Base-by-base conservation (phyloP, 257 asterid genomes). In the Thymus quinquecostatus region DNA sequence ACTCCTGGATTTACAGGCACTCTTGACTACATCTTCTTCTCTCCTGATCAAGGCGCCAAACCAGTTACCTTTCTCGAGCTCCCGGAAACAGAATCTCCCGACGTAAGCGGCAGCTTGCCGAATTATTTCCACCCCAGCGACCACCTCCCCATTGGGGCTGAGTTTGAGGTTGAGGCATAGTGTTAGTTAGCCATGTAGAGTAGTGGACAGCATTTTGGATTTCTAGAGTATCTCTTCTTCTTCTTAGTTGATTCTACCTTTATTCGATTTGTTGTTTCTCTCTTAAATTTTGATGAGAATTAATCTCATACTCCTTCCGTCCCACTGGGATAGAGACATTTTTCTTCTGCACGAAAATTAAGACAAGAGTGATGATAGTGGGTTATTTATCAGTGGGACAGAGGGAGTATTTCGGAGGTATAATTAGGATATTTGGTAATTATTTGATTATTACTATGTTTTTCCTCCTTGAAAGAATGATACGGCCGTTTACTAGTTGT, bases 81-180 rank as follows among this genome's bases (percentile, higher is more conserved):
- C 61, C 97, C 99, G 0, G 83, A 59, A 33, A 14, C 85, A 4
- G 93, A 86, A 62, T 83, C 97, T 3, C 53, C 85, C 2, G 96
- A 94, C 60, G 76, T 91, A 41, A 74, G 13, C 34, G 97, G 99
- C 13, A 92, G 99, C 6, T 79, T 91, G 79, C 99, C 99, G 3
- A 94, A 94, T 75, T 72, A 85, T 81, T 80, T 84, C 75, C 97
- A 94, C 74, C 99, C 99, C 4, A 94, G 97, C 10, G 99, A 94
- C 72, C 99, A 94, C 82, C 93, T 94, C 2, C 99, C 97, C 0
- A 85, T 91, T 33, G 99, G 99, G 66, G 92, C 92, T 48, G 99
- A 89, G 79, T 94, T 94, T 81, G 89, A 85, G 76, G 85, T 94
- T 56, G 77, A 64, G 61, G 74, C 65, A 36, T 79, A 66, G 61